Percentiles rank a stretch among this genome's conserved stretches.
phyloP scores from a whole-genome alignment of 2,329 filamentous ascomycete genomes.

The Aspergillus flavus region DNA sequence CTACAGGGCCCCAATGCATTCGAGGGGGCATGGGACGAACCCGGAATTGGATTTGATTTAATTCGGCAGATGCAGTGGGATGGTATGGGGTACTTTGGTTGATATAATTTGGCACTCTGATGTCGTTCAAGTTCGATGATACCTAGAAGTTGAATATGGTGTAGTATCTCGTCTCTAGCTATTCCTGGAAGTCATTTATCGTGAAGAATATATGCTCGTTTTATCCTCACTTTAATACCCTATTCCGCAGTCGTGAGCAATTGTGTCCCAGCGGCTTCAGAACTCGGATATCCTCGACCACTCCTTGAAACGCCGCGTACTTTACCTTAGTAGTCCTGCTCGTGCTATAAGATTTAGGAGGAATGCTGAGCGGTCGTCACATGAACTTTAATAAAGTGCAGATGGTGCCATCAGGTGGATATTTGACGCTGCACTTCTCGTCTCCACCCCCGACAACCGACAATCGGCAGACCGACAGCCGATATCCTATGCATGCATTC shows the following conservation, averaged over 20 bases:
- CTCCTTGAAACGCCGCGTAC: not conserved
- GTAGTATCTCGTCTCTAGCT: too few species aligned
- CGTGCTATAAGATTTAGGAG: not conserved
- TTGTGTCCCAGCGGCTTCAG: not conserved
- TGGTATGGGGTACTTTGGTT: not conserved
- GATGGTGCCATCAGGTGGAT: not conserved
- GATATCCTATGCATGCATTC: not conserved
- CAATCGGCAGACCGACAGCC: not conserved
- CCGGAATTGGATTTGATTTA: not conserved
- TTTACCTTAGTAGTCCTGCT: not conserved
- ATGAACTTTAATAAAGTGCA: not conserved
- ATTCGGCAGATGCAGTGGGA: not conserved
- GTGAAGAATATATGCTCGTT: not conserved
- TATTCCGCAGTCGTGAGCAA: not conserved
- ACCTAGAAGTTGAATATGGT: not conserved
- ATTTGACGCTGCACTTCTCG: not conserved
- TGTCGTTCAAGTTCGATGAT: not conserved
- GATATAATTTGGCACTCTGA: not conserved
- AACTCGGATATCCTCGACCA: rapidly evolving
- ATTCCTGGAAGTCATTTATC: not conserved
- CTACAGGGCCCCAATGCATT: not conserved
- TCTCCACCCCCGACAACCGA: not conserved
- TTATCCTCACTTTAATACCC: not conserved
- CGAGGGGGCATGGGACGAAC: not conserved
- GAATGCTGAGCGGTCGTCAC: not conserved